Evolutionary conservation across 176 grass and related monocot species (phyloP).

Genomic region (Aechmea fasciata): DNA sequence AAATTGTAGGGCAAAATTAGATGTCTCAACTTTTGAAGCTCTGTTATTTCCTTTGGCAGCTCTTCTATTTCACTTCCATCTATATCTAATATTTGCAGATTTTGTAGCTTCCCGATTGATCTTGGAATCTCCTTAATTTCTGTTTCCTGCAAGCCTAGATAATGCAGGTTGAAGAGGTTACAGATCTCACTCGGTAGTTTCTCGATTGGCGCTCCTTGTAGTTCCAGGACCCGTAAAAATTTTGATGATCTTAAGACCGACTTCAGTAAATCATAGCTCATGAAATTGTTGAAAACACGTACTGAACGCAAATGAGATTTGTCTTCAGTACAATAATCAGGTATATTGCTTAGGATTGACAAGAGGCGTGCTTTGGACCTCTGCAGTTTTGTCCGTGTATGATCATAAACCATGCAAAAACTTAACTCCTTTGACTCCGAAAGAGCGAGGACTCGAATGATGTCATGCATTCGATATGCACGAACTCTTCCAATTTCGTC

Average conservation of each 20-base stretch:
- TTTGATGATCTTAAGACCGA: conserved; percentile 22
- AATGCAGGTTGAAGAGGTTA: conserved; percentile 29
- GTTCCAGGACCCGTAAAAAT: conserved; percentile 24
- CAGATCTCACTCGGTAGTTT: conserved; percentile 24
- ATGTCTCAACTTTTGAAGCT: conserved; percentile 20
- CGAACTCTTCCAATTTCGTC: too few species aligned
- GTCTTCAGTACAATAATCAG: too few species aligned
- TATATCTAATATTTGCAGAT: conserved; percentile 22
- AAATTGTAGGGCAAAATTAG: not conserved
- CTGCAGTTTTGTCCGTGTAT: too few species aligned
- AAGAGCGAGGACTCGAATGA: too few species aligned
- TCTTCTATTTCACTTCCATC: conserved; percentile 16
- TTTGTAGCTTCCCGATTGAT: conserved; percentile 27
- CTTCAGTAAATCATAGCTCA: conserved; percentile 15
- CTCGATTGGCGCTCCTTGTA: conserved; percentile 30
- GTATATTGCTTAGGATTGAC: too few species aligned
- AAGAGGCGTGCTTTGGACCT: too few species aligned
- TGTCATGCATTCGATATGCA: too few species aligned
- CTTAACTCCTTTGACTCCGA: too few species aligned
- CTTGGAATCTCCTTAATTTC: conserved; percentile 15
- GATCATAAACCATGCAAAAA: too few species aligned
- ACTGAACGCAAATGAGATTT: conserved; percentile 18
- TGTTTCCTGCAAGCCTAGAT: conserved; percentile 23
- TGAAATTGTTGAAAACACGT: conserved; percentile 30
- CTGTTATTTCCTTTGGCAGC: conserved; percentile 24